Evolutionary conservation across 2,329 filamentous ascomycete species (phyloP).

Genomic region (Cryphonectria parasitica): DNA sequence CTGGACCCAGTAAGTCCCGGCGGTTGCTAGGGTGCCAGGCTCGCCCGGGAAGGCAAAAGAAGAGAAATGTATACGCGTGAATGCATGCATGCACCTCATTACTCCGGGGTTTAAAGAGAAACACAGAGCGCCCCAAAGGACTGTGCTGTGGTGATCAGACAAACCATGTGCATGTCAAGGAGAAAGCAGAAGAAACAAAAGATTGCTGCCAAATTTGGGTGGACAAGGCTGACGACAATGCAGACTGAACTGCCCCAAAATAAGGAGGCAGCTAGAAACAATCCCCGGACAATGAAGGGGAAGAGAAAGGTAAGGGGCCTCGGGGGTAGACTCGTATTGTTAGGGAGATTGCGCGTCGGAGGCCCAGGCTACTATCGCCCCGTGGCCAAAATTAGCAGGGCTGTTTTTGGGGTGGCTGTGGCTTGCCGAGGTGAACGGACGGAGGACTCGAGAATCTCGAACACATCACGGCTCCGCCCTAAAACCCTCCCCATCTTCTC

Average conservation of each 20-base stretch:
- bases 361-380: constrained; percentile 4
- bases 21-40: not conserved
- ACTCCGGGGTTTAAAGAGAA: not conserved
- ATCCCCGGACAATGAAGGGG: constrained; percentile 4
- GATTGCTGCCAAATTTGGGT: constrained; percentile 24
- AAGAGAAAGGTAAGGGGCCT: not conserved
- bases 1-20: not conserved
- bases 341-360: constrained; percentile 11
- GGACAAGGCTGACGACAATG: constrained; percentile 20
- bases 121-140: not conserved
- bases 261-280: constrained; percentile 13
- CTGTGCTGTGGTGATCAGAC: constrained; percentile 21
- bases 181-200: too few relatives aligned
- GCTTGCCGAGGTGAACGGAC: constrained; percentile 2
- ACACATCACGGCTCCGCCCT: not conserved
- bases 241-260: not conserved
- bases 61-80: not conserved
- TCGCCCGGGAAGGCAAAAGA: not conserved
- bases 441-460: not conserved
- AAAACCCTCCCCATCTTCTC: not conserved
- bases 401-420: constrained; percentile 12
- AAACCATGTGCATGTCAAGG: too few relatives aligned
- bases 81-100: not conserved
- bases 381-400: constrained; percentile 18
- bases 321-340: constrained; percentile 13